phyloP scores from a whole-genome alignment of 257 asterid genomes.

The Fraxinus quadrangulata region DNA sequence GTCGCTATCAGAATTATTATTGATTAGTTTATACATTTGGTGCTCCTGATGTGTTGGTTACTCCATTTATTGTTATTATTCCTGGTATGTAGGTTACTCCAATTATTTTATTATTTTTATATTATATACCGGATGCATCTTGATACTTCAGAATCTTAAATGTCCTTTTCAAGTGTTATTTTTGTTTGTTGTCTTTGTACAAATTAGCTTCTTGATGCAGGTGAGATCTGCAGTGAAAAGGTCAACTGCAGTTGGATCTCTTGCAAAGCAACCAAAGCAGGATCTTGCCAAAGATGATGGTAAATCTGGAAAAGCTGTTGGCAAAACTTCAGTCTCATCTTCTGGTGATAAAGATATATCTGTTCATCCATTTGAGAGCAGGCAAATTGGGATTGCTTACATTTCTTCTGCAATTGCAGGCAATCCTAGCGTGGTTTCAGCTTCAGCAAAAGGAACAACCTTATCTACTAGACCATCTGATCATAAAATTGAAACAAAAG shows the following conservation, averaged over 20 bases:
- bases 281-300: constrained; percentile 75
- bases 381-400: constrained; percentile 40
- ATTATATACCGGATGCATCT: constrained; percentile 5
- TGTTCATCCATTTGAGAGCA: constrained; percentile 31
- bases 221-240: constrained; percentile 63
- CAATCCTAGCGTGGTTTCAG: constrained; percentile 39
- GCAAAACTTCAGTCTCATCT: constrained; percentile 50
- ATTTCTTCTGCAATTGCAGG: constrained; percentile 56
- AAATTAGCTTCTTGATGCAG: constrained; percentile 41
- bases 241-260: constrained; percentile 57
- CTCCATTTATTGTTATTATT: background rate
- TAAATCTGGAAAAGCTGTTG: constrained; percentile 59
- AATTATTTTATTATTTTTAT: background rate
- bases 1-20: background rate
- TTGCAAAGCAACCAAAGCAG: constrained; percentile 71
- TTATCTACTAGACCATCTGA: constrained; percentile 56
- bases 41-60: constrained; percentile 10
- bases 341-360: constrained; percentile 38
- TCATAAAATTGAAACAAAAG: constrained; percentile 49
- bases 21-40: background rate
- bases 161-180: constrained; percentile 15
- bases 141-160: background rate
- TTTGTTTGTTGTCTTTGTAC: constrained; percentile 13
- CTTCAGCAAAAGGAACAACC: constrained; percentile 53
- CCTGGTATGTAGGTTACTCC: background rate